phyloP scores from a whole-genome alignment of 1,284 basidiomycete genomes.

The Blastosporella zonata region DNA sequence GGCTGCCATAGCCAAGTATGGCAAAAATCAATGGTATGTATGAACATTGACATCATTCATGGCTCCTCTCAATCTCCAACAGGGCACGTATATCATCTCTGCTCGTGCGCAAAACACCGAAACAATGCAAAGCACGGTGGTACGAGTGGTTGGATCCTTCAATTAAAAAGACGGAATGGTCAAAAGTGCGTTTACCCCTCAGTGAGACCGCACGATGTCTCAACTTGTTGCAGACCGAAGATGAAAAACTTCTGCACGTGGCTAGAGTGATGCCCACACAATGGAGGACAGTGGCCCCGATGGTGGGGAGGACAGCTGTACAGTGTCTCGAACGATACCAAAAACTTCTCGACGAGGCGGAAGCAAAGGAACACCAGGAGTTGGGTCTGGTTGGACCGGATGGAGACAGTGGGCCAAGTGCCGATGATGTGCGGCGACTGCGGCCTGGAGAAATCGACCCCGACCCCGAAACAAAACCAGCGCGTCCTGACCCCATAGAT shows the following conservation, averaged over 20 bases:
- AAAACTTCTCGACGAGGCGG: slow-evolving; percentile 95
- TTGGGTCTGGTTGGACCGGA: slow-evolving; percentile 85
- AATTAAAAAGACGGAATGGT: slow-evolving; percentile 99
- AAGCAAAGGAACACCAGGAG: slow-evolving; percentile 92
- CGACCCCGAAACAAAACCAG: slow-evolving; percentile 98
- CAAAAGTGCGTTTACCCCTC: slow-evolving; percentile 60
- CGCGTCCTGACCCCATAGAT: slow-evolving; percentile 97
- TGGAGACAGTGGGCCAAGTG: slow-evolving; percentile 79
- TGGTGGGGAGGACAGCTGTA: slow-evolving; percentile 97
- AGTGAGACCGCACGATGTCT: background rate
- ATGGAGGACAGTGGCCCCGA: slow-evolving; percentile 99
- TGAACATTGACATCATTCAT: background rate
- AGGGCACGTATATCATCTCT: slow-evolving; percentile 99
- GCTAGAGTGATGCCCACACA: slow-evolving; percentile 99
- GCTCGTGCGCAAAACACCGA: slow-evolving; percentile 97
- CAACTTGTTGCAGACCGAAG: slow-evolving; percentile 67
- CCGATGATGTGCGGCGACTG: slow-evolving; percentile 86
- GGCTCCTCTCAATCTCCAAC: background rate
- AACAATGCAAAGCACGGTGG: slow-evolving; percentile 99
- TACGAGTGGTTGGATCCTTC: slow-evolving; percentile 99
- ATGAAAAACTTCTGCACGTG: slow-evolving; percentile 97
- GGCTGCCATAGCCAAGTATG: slow-evolving; percentile 96
- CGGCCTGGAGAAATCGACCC: slow-evolving; percentile 98
- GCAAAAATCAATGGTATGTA: slow-evolving; percentile 89
- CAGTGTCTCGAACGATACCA: slow-evolving; percentile 99